Conservation (phyloP, 176 grass and related monocot species). For the Secale cereale region DNA sequence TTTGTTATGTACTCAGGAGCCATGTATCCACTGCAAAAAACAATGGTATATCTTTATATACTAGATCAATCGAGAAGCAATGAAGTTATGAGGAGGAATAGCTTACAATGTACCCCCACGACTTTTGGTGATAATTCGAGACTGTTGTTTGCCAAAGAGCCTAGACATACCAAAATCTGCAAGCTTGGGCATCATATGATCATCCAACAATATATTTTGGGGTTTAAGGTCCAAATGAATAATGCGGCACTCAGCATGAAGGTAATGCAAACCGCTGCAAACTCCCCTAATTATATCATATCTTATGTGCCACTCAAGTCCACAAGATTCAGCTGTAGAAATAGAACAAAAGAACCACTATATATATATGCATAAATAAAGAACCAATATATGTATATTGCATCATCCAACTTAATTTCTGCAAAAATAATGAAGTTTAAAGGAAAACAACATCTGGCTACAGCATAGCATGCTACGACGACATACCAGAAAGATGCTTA, state of each 20-base stretch:
- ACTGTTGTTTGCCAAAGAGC: not conserved
- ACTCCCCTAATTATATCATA: not conserved
- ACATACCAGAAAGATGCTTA: not conserved
- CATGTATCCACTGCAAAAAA: constrained; percentile 4
- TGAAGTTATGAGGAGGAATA: not conserved
- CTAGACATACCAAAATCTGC: constrained; percentile 3
- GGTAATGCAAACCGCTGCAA: not conserved
- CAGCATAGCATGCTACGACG: no score
- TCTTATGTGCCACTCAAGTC: not conserved
- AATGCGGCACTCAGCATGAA: not conserved
- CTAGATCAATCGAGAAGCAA: not conserved
- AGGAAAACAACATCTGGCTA: not conserved
- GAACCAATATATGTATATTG: no score
- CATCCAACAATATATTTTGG: not conserved
- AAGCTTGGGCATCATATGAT: not conserved
- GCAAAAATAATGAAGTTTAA: not conserved
- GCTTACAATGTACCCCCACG: not conserved
- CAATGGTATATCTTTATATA: not conserved
- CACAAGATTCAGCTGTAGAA: not conserved
- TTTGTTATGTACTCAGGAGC: not conserved
- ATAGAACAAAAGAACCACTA: not conserved
- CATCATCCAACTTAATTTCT: not conserved
- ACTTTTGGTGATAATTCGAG: not conserved
- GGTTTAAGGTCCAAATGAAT: not conserved
- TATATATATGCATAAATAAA: no score